phyloP scores from a whole-genome alignment of 2,329 filamentous ascomycete species.

The Nigrospora sphaerica region DNA sequence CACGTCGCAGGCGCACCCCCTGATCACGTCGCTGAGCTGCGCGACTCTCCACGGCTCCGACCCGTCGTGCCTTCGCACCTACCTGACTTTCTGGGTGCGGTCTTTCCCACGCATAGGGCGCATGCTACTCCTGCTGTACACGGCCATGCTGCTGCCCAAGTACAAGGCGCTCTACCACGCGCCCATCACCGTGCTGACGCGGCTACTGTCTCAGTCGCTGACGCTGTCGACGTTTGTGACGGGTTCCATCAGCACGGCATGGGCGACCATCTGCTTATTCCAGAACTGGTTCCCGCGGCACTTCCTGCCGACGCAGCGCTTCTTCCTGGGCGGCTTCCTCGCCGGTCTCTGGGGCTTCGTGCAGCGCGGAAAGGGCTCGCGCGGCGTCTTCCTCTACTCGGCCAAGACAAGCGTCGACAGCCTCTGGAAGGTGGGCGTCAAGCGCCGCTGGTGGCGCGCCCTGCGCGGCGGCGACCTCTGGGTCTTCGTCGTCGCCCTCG shows the following conservation, averaged over 20 bases:
- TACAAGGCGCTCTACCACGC: constrained; percentile 62
- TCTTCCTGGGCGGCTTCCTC: constrained; percentile 82
- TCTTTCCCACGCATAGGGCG: constrained; percentile 74
- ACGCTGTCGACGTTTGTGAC: constrained; percentile 72
- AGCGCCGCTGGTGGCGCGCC: constrained; percentile 81
- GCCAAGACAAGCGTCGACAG: constrained; percentile 73
- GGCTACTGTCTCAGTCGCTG: constrained; percentile 61
- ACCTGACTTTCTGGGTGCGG: constrained; percentile 78
- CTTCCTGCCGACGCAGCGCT: constrained; percentile 73
- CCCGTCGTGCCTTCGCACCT: constrained; percentile 81
- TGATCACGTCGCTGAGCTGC: constrained; percentile 79
- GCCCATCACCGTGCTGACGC: constrained; percentile 61
- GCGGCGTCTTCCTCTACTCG: constrained; percentile 71
- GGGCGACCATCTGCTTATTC: constrained; percentile 87
- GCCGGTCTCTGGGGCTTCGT: constrained; percentile 82
- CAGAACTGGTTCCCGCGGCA: constrained; percentile 68
- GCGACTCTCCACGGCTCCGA: constrained; percentile 82
- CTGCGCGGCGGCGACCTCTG: constrained; percentile 77
- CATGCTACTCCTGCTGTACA: constrained; percentile 70
- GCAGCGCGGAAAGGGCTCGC: constrained; percentile 50
- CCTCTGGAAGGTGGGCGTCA: constrained; percentile 89
- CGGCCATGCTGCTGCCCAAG: constrained; percentile 61
- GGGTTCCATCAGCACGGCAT: constrained; percentile 76
- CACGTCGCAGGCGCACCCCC: constrained; percentile 77
- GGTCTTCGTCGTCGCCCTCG: constrained; percentile 74